Conservation (phyloP, 2,329 filamentous ascomycete genomes). For the Fusarium papillatum region DNA sequence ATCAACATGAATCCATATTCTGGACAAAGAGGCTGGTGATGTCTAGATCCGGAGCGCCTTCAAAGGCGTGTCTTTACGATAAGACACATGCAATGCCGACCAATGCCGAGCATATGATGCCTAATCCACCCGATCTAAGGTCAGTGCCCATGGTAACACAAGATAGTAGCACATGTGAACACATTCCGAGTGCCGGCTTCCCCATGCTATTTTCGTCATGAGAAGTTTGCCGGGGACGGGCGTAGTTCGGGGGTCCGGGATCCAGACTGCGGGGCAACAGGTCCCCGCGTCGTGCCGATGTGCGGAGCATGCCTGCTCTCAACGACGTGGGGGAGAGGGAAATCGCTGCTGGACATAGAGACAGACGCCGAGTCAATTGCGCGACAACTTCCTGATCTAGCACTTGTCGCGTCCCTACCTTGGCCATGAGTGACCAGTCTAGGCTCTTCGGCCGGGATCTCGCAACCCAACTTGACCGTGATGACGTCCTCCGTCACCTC, state of each 20-base stretch:
- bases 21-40: conserved; percentile 16
- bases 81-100: not conserved
- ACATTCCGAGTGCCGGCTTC: not conserved
- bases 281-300: conserved; percentile 34
- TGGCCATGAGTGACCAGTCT: conserved; percentile 34
- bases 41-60: not conserved
- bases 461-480: conserved; percentile 60
- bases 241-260: conserved; percentile 31
- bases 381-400: conserved; percentile 12
- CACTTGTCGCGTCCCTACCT: not conserved
- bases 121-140: not conserved
- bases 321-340: conserved; percentile 16
- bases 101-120: conserved; percentile 8
- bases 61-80: not conserved
- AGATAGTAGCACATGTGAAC: not conserved
- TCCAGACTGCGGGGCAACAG: conserved; percentile 30
- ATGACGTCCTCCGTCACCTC: conserved; percentile 67
- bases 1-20: conserved; percentile 18
- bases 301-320: conserved; percentile 27
- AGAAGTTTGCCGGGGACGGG: conserved; percentile 7
- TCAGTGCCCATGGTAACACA: not conserved
- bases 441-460: conserved; percentile 23
- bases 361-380: conserved; percentile 9
- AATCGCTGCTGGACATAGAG: not conserved
- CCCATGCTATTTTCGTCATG: conserved; percentile 17